These are phyloP conservation scores for Aspergillus pseudonomiae DNA, from an alignment of 2,329 filamentous ascomycete species.

Conservation along the genomic window DNA sequence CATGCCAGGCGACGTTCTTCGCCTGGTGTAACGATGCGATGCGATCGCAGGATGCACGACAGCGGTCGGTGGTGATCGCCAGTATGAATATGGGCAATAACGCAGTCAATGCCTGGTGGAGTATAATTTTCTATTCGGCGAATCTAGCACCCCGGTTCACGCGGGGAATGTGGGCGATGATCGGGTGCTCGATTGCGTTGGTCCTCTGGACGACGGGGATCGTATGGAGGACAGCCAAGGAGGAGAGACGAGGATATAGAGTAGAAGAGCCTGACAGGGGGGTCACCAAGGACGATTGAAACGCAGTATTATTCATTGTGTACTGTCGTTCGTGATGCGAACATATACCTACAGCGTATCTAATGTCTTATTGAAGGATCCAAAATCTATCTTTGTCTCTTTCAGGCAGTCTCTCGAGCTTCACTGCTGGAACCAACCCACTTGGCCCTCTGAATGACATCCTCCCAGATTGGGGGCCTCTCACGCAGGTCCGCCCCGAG, in stretches of 20 bases:
- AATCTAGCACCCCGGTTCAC: conserved; percentile 68
- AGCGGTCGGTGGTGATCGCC: conserved; percentile 68
- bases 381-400: not conserved
- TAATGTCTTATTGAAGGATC: not conserved
- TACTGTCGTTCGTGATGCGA: not conserved
- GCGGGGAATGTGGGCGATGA: conserved; percentile 46
- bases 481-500: conserved; percentile 38
- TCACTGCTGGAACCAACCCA: not conserved
- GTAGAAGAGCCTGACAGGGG: not conserved
- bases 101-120: conserved; percentile 74
- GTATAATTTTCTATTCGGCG: conserved; percentile 70
- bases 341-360: not conserved
- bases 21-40: conserved; percentile 75
- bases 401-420: not conserved
- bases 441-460: conserved; percentile 40
- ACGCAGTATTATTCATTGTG: not conserved
- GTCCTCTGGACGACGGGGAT: conserved; percentile 21
- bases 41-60: conserved; percentile 64
- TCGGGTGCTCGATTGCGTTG: conserved; percentile 24
- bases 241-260: conserved; percentile 10
- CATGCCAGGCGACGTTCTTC: conserved; percentile 74
- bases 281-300: not conserved
- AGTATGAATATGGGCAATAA: conserved; percentile 73
- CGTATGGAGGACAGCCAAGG: conserved; percentile 16
- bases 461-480: conserved; percentile 49